These are phyloP conservation scores for Rhododendron ovatum DNA, from an alignment of 148 eudicot genomes.

Conservation along the genomic window DNA sequence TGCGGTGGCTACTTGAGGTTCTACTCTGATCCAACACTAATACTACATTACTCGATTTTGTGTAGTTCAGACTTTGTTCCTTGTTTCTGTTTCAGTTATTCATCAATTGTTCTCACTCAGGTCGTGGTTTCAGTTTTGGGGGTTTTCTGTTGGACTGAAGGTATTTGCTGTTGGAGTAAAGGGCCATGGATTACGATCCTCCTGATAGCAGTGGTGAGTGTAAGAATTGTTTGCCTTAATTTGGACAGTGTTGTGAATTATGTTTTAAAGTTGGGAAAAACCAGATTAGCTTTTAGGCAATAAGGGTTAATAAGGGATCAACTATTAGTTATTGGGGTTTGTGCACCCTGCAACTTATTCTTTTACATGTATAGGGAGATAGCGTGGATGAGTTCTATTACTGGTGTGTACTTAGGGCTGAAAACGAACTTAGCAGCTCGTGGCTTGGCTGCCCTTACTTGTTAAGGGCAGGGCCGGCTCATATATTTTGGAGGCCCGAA, in stretches of 20 bases:
- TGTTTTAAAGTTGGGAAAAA: background rate
- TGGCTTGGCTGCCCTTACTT: too few species aligned
- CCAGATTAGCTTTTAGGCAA: background rate
- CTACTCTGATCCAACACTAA: background rate
- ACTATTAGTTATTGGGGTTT: background rate
- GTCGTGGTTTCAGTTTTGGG: background rate
- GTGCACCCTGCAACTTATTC: background rate
- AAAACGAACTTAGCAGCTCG: too few species aligned
- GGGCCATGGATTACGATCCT: conserved; percentile 41
- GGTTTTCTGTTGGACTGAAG: background rate
- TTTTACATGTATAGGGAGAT: background rate
- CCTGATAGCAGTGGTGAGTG: conserved; percentile 66
- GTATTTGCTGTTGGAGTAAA: conserved; percentile 3
- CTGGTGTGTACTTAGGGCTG: too few species aligned
- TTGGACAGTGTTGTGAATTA: background rate
- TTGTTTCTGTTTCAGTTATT: background rate
- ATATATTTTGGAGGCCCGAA: too few species aligned
- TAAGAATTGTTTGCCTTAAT: background rate
- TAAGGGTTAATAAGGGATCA: background rate
- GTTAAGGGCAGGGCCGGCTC: too few species aligned
- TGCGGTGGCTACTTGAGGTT: background rate
- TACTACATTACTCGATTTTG: background rate
- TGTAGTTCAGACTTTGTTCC: background rate
- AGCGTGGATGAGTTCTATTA: background rate
- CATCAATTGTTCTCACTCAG: background rate